Conservation (phyloP, 2,329 filamentous ascomycete genomes). For the Lasiodiplodia gonubiensis region DNA sequence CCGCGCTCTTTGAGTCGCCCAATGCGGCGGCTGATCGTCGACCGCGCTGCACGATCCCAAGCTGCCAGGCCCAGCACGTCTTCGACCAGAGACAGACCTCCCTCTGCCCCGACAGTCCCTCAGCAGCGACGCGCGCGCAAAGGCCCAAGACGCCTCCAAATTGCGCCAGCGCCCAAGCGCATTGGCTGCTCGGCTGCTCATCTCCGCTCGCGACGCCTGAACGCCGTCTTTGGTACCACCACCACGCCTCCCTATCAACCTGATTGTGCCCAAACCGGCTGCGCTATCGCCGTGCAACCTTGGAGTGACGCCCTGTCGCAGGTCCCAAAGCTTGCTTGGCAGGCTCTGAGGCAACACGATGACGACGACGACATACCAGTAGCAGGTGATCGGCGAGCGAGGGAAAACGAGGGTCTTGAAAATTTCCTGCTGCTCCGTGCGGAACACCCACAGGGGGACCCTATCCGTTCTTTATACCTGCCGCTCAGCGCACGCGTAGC, state of each 20-base stretch:
- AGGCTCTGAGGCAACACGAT: background rate
- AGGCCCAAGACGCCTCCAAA: constrained; percentile 3
- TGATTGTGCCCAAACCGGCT: constrained; percentile 6
- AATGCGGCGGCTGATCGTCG: constrained; percentile 22
- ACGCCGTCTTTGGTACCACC: constrained; percentile 16
- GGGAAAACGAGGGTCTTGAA: background rate
- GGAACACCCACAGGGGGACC: background rate
- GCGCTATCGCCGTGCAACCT: constrained; percentile 13
- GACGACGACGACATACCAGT: background rate
- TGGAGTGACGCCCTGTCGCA: background rate
- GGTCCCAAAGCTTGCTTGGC: background rate
- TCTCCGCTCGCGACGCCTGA: constrained; percentile 24
- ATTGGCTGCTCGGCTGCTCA: constrained; percentile 22
- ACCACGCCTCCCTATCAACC: constrained; percentile 3
- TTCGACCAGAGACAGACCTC: background rate
- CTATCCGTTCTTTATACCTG: constrained; percentile 12
- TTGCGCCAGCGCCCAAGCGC: constrained; percentile 22
- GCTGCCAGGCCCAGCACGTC: constrained; percentile 1
- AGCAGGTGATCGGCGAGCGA: background rate
- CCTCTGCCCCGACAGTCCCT: constrained; percentile 10
- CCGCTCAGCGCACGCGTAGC: background rate
- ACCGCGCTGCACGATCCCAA: constrained; percentile 4
- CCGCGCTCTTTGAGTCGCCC: constrained; percentile 17
- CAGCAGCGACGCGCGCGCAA: background rate
- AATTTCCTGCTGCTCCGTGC: background rate